Evolutionary conservation across 2,329 filamentous ascomycete species (phyloP), one percentile per base, ranked within the genome.

Genomic region (Beauveria sp.): DNA sequence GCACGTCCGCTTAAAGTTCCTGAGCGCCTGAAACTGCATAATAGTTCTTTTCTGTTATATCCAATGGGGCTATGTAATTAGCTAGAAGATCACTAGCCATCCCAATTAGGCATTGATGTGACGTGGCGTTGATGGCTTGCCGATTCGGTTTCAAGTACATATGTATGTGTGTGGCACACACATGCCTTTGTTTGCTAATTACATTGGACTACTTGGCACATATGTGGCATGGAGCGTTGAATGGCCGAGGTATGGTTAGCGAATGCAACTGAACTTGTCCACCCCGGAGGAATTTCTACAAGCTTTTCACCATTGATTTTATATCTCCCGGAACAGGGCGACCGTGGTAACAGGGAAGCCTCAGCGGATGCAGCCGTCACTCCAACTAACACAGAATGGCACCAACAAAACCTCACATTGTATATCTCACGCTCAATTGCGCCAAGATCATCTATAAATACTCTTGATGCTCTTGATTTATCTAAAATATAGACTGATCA

Each of bases 101-200:
- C 24, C 45, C 6, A 18, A 26, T 26, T 48, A 24, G 45, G 45
- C 24, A 26, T 24, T 48, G 45, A 14, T 22, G 45, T 24, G 45
- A 12, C 20, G 16, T 48, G 45, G 50, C 18, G 45, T 4, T 3
- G 16, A 26, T 18, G 45, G 45, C 22, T 12, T 54, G 31, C 34
- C 24, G 22, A 20, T 54, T 54, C 24, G 52, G 20, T 10, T 20
- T 14, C 18, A 10, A 10, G 56, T 60, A 60, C 56, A 60, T 60
- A 51, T 60, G 56, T 51, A 42, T 45, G 52, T 60, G 46, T 51
- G 26, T 20, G 52, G 52, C n/a, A 34, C 56, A 60, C 34, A 51
- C 38, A 42, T 59, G 46, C 20, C 45, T 24, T 51, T 9, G 16
- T 34, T 10, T 5, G 12, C 34, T 5, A 38, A 38, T 14, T 38